Base-by-base conservation (phyloP, 768 basidiomycete genomes). In the Boletus edulis region DNA sequence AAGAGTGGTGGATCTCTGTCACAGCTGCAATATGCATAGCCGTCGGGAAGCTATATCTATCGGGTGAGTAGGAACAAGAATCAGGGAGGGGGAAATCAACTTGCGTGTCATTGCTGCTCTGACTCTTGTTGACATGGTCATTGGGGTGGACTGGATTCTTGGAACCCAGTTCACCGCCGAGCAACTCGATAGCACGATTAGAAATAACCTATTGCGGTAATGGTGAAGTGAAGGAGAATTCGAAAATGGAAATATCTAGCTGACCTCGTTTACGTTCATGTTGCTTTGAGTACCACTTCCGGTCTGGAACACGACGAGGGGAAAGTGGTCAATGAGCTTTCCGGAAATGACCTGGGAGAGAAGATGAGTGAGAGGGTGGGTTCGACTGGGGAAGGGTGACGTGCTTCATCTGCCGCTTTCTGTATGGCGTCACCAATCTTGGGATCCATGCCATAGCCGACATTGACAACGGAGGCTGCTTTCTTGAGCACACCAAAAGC, bases 41-140 rank as follows among this genome's bases (percentile, higher is more conserved):
- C 24, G 97, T 99, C 9, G 97, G 97, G 83, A 98, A 99, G 29
- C 94, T 97, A 64, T 22, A 27, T 46, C 40, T 20, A 39, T 40
- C 3, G 40, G 24, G 41, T 54, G 44, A 57, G 49, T 5, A 5
- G 24, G 14, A 17, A 2, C 27, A 40, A 22, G 40, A 43, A 34
- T 15, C 15, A 20, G 37, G 42, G 38, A 38, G 17, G 7, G 5
- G 52, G 11, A 32, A 22, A 18, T 29, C 17, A 9, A 78, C 89
- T 65, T 71, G 94, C 93, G 95, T 94, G 74, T 99, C 97, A 67
- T 99, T 99, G 67, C 93, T 95, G 61, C 93, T 96, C 73, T 98
- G 96, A 72, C 92, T 94, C 90, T 89, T 96, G 78, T 99, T 99
- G 65, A 98, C 95, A 74, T 99, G 97, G 69, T 99, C 97, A 72